Conservation (phyloP, 2,329 filamentous ascomycete species). For the Orbilia ellipsospora region DNA sequence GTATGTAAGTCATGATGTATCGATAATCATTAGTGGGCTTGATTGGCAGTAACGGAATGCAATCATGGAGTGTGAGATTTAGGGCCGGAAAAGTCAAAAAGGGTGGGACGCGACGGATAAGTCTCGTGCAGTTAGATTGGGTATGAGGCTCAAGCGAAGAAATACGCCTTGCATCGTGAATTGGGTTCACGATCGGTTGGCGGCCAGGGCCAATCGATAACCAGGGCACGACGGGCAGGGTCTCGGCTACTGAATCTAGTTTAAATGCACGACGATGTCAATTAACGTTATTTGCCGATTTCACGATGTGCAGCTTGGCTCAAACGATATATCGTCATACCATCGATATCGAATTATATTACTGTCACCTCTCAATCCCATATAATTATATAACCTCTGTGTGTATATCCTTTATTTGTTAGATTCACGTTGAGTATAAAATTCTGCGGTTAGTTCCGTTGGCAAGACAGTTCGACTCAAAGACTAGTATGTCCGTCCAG, state of each 20-base stretch:
- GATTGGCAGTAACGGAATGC: no score
- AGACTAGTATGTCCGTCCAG: no score
- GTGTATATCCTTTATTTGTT: no score
- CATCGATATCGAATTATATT: constrained; percentile 5
- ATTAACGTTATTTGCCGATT: constrained; percentile 48
- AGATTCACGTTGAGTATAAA: no score
- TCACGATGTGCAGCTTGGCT: background rate
- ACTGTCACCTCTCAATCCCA: no score
- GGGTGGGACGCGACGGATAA: background rate
- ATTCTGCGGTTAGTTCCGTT: no score
- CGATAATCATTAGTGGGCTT: no score
- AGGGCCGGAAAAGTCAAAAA: background rate
- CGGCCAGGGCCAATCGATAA: no score
- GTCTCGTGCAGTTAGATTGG: background rate
- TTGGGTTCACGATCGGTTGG: constrained; percentile 25
- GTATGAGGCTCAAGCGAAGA: background rate
- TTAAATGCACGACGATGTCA: constrained; percentile 53
- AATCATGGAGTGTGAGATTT: no score
- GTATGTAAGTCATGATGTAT: no score
- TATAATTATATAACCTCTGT: no score
- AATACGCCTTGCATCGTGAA: constrained; percentile 24
- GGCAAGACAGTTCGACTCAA: no score
- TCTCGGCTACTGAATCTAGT: constrained; percentile 25
- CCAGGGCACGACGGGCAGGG: constrained; percentile 17
- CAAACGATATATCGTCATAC: constrained; percentile 2